These are phyloP conservation scores for Astrothelium macrocarpum DNA, from an alignment of 495 filamentous ascomycete species.

Conservation along the genomic window DNA sequence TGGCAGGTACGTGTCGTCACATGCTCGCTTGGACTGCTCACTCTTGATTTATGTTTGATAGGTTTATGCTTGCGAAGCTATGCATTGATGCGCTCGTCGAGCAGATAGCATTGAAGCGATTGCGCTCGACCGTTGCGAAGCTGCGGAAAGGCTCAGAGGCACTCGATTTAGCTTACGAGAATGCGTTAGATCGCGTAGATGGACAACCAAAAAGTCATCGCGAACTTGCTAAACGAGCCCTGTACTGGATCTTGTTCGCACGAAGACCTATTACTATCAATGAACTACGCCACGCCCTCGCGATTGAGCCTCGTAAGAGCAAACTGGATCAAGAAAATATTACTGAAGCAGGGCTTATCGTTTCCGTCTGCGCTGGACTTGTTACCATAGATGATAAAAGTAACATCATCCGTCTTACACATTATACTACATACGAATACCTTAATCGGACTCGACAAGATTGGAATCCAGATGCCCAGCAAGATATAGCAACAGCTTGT, in stretches of 20 bases:
- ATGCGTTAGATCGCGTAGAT: constrained; percentile 38
- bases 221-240: constrained; percentile 30
- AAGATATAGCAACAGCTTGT: constrained; percentile 4
- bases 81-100: constrained; percentile 38
- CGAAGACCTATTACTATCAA: constrained; percentile 30
- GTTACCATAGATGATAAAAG: constrained; percentile 42
- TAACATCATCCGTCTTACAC: constrained; percentile 41
- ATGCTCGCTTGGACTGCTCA: neutral
- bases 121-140: constrained; percentile 29
- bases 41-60: constrained; percentile 8
- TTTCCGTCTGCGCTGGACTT: constrained; percentile 45
- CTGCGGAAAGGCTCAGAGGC: constrained; percentile 24
- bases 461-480: constrained; percentile 30
- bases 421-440: constrained; percentile 48
- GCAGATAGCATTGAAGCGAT: constrained; percentile 27
- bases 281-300: constrained; percentile 43
- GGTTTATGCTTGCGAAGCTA: constrained; percentile 48
- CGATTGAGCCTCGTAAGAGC: constrained; percentile 24
- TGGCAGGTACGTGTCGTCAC: constrained; percentile 15
- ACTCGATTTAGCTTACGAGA: constrained; percentile 34
- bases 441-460: constrained; percentile 32
- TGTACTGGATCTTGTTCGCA: constrained; percentile 41
- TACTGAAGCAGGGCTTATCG: constrained; percentile 29
- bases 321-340: constrained; percentile 37
- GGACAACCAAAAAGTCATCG: constrained; percentile 24